Evolutionary conservation across 2,329 filamentous ascomycete species (phyloP).

Genomic region (Magnaporthiopsis rhizophila): DNA sequence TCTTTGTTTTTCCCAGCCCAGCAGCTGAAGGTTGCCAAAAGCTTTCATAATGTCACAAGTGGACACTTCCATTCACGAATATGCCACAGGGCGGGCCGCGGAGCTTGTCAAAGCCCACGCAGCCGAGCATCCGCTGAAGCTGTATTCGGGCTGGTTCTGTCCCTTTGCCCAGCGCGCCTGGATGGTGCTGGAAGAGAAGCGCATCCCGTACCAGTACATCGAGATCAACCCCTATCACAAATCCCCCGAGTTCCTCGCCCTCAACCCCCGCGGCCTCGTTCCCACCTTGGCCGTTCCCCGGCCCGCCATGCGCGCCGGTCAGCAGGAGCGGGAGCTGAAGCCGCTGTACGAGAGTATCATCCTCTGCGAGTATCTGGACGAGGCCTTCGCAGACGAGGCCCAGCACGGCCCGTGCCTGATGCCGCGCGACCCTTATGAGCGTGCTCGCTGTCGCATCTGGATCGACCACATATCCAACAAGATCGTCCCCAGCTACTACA

Average conservation of each 20-base stretch:
- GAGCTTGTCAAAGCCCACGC: slow-evolving; percentile 36
- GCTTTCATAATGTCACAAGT: slow-evolving; percentile 30
- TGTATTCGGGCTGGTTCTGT: slow-evolving; percentile 72
- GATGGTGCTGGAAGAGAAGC: slow-evolving; percentile 67
- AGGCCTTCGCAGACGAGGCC: slow-evolving; percentile 48
- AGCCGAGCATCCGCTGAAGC: slow-evolving; percentile 45
- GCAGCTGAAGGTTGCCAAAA: background rate
- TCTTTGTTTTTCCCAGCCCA: too few relatives aligned
- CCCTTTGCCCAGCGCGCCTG: slow-evolving; percentile 63
- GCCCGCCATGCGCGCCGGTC: slow-evolving; percentile 36
- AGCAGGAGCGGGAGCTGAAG: slow-evolving; percentile 30
- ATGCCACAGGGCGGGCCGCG: slow-evolving; percentile 42
- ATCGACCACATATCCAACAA: slow-evolving; percentile 61
- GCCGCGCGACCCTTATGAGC: slow-evolving; percentile 52
- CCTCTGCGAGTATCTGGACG: slow-evolving; percentile 69
- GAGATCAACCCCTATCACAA: slow-evolving; percentile 77
- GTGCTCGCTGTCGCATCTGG: slow-evolving; percentile 62
- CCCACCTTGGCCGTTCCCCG: slow-evolving; percentile 54
- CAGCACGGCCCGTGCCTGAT: slow-evolving; percentile 41
- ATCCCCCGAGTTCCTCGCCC: slow-evolving; percentile 53
- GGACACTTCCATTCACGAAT: slow-evolving; percentile 38
- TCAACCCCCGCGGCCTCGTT: slow-evolving; percentile 70
- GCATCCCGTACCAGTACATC: slow-evolving; percentile 65
- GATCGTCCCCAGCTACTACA: slow-evolving; percentile 63
- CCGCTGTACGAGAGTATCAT: slow-evolving; percentile 67